Base-by-base conservation (phyloP, 371 early-diverging fungal genomes). In the Funneliformis caledonium region DNA sequence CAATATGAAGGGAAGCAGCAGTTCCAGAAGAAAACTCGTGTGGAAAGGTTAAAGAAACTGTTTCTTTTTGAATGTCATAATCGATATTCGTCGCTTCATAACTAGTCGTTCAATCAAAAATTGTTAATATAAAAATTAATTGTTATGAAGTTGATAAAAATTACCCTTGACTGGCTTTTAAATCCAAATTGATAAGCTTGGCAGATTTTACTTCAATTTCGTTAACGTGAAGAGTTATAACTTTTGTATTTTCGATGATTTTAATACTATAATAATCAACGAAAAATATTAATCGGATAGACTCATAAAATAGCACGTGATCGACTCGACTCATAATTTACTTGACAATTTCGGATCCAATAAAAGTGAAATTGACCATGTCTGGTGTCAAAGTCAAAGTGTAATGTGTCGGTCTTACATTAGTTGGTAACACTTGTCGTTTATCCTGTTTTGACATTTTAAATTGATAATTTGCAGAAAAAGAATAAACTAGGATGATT, bases 381-480 rank as follows among this genome's bases (percentile, higher is more conserved):
- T 95, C 88, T 6, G 96, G 96, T 26, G 86, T 89, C 69, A 97
- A 78, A 62, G 86, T 85, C 19, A 97, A 83, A 72, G 85, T 87
- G 85, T 97, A 97, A 86, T 96, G 94, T 52, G 87, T 80, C 42
- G 97, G 97, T 60, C 85, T 87, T 69, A 94, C 89, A 70, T 84
- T 89, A 61, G 86, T 84, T 50, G 97, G 97, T 79, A 97, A 86
- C 64, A 96, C 85, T 82, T 93, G 90, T 56, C 88, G 85, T 74
- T 84, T 82, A 16, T 83, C 82, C 47, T 84, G 84, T 74, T 81
- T 76, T 37, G 82, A 43, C 52, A 82, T 81, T 78, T 84, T 85
- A 43, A 68, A 42, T 5, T 2, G 19, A 22, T 69, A 69, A 45
- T 45, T 43, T 5, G 37, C 6, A 6, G 45, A 33, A 69, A 43